Base-by-base conservation (phyloP, 1,139 yeast species). In the Suhomyces coccinellae region DNA sequence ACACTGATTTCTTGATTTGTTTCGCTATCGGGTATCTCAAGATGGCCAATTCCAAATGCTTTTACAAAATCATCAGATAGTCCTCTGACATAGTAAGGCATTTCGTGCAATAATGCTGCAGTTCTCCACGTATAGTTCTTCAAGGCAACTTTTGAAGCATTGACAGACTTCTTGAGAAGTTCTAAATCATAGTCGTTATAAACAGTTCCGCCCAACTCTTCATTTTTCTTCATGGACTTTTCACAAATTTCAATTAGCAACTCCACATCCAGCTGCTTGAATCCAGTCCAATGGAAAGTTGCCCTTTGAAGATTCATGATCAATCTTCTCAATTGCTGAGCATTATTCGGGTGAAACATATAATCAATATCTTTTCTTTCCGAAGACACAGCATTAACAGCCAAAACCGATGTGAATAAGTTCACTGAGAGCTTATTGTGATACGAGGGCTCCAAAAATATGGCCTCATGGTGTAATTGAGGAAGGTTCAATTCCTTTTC, bases 211-310 rank as follows among this genome's bases (percentile, higher is more conserved):
- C 68, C 69, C 33, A 56, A 52, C 7, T 54, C 47, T 31, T 52
- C 38, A 36, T 66, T 62, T 47, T 75, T 69, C 38, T 70, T 60
- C 43, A 82, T 53, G 2, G 81, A 72, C n/a, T 65, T 62, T 31
- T 69, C 63, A 45, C 84, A 75, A 29, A 83, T 75, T 33, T 67
- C 63, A 3, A 78, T 59, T 55, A 83, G 65, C 17, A 77, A 71
- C 38, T 78, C 78, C 12, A 82, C 67, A 59, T 82, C 87, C 33
- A 69, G 71, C 35, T 73, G 73, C 26, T 82, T 72, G 54, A 84
- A 84, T 0, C 89, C 89, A 2, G 88, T 81, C 90, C 90, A 85
- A 54, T 81, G 82, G 56, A 84, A 83, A 0, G 90, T 81, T 1
- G 87, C 82, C 47, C 84, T 69, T 57, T 81, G 87, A 36, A 84